Evolutionary conservation across 164 flowering plant genomes (phyloP), one percentile per base, ranked within the genome.

Genomic region (Umbellularia californica): DNA sequence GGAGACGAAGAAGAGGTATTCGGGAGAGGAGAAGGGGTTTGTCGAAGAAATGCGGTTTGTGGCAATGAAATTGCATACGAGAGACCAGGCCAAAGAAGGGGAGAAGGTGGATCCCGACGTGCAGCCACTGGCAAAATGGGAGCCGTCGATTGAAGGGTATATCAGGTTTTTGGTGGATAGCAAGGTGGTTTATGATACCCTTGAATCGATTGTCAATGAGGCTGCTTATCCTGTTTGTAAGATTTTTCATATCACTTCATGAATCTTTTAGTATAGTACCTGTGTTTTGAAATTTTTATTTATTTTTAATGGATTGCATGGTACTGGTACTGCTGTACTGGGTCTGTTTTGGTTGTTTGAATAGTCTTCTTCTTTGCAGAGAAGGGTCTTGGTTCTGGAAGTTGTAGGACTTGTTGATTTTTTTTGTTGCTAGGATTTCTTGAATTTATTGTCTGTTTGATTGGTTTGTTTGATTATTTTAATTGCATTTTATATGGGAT

Each of bases 1-100:
- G 15, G 84, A 89, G 17, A 79, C 85, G 50, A 84, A 82, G 80
- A 88, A 86, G 82, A 70, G 89, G 75, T 88, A 90, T 71, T 91
- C 93, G 0, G 93, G 91, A 1, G 97, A 90, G 82, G 83, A 87
- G 28, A 90, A 90, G 79, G 98, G 97, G 77, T 95, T 95, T 79
- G 97, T 93, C 80, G 97, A 87, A 88, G 99, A 95, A 84, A 92
- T 93, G 98, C 85, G 94, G 77, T 90, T 88, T 74, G 97, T 93
- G 79, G 98, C 99, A 0, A 91, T 95, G 98, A 95, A 87, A 73
- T 75, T 95, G 87, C 99, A 95, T 77, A 95, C 97, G 0, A 93
- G 65, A 72, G 98, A 95, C 68, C 97, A 93, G 75, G 87, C 98
- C 0, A 95, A 77, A 77, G 98, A 93, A 71, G 99, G 99, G 5